Base-by-base conservation (phyloP, 306 rosid species). In the Hylodesmum podocarpum region DNA sequence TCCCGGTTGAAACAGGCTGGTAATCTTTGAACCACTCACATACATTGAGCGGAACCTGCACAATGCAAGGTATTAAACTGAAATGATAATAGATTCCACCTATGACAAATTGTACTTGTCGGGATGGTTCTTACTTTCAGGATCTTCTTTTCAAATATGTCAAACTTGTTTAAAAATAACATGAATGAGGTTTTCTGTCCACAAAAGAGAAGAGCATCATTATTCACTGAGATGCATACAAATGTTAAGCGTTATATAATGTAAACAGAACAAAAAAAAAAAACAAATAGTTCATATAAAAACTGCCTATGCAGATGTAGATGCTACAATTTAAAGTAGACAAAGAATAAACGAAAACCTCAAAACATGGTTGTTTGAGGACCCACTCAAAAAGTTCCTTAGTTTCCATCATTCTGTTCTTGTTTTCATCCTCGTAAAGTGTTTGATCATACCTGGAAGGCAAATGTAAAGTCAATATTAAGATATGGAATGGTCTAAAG, bases 1-100 rank as follows among this genome's bases (percentile, higher is more conserved):
- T 61, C 25, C 67, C 67, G 31, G 67, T 61, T 29, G 67, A 61
- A 61, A 61, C 44, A 15, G 67, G 67, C 44, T 61, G 67, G 44
- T 61, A 61, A 16, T 61, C 67, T 61, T 61, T 61, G 67, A 61
- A 61, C 67, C 67, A 61, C 43, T 61, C 67, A 8, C 67, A 61
- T 8, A 33, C 67, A 61, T 61, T 61, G 43, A 61, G 67, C 14
- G 67, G 67, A 16, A 61, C 67, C 67, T 61, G 44, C 67, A 61
- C 25, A 61, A 33, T 16, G 67, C 43, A 61, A 61, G 43, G 25
- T 29, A 33, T 33, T 61, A 61, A 33, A 61, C 44, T n/a, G 25
- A 61, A 33, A 31, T 33, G 27, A 61, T 33, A n/a, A 61, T 16
- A 31, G 25, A 29, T 7, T 29, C 67, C 43, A 31, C 41, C 66